These are phyloP conservation scores for Testicularia cyperi DNA, from an alignment of 1,284 basidiomycete species.

Conservation along the genomic window DNA sequence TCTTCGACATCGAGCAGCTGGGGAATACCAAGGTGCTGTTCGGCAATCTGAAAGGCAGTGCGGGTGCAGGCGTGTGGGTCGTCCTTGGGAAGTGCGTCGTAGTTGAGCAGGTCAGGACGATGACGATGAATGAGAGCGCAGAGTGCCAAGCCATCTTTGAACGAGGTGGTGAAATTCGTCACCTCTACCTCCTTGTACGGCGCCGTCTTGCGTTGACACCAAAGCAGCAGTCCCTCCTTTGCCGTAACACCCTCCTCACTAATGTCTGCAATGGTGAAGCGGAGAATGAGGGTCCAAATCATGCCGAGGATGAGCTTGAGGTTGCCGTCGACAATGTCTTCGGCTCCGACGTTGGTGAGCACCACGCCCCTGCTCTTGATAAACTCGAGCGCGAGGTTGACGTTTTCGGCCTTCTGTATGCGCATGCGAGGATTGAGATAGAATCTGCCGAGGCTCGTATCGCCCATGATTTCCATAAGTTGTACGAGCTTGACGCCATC, in stretches of 20 bases:
- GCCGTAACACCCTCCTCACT: conserved; percentile 96
- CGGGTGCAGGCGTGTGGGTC: conserved; percentile 52
- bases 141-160: conserved; percentile 90
- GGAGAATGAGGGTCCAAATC: conserved; percentile 92
- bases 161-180: conserved; percentile 87
- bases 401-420: conserved; percentile 96
- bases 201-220: conserved; percentile 95
- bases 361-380: conserved; percentile 92
- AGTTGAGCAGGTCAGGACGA: conserved; percentile 90
- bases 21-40: conserved; percentile 62
- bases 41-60: conserved; percentile 22
- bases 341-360: conserved; percentile 93
- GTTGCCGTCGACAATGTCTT: conserved; percentile 98
- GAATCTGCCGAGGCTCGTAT: conserved; percentile 84
- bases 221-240: conserved; percentile 87
- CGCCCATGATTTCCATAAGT: conserved; percentile 64
- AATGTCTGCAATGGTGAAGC: conserved; percentile 96
- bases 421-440: conserved; percentile 86
- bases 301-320: conserved; percentile 95
- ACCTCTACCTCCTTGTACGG: conserved; percentile 89
- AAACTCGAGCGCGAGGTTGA: conserved; percentile 91
- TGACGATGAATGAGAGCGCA: conserved; percentile 96
- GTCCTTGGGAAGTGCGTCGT: conserved; percentile 73
- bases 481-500: conserved; percentile 92
- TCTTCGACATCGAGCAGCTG: conserved; percentile 95